phyloP scores from a whole-genome alignment of 148 eudicot genomes.

The Heliamphora exappendiculata region DNA sequence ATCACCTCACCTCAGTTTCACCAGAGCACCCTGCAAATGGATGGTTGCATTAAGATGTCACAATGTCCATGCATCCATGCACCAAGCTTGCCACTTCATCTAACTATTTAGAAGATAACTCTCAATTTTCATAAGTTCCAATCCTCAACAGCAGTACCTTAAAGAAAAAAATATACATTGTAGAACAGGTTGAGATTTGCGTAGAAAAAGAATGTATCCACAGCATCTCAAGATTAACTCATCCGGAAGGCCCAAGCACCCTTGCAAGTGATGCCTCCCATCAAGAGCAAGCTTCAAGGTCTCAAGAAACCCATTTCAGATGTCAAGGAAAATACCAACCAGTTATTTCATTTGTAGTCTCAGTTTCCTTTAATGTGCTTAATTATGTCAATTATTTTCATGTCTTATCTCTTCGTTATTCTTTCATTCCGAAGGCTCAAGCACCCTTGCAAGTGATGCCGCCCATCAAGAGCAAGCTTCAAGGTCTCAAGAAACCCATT shows the following conservation, averaged over 20 bases:
- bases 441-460: background rate
- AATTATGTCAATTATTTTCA: background rate
- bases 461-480: background rate
- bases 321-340: background rate
- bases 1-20: background rate
- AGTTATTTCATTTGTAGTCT: background rate
- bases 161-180: background rate
- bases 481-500: background rate
- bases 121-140: background rate
- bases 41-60: background rate
- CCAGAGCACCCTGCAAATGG: background rate
- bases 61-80: background rate
- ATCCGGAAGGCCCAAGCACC: background rate
- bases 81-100: background rate
- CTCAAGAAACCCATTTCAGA: background rate
- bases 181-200: background rate
- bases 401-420: background rate
- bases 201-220: background rate
- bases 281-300: background rate
- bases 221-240: background rate
- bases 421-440: background rate
- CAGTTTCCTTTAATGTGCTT: background rate
- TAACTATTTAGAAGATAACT: background rate
- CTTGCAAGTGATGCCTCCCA: background rate
- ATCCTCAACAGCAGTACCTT: background rate